Percentiles rank a stretch among this genome's conserved stretches.
These are phyloP conservation scores for Hypoxylon sp. DNA, from an alignment of 2,329 filamentous ascomycete genomes.

Conservation along the genomic window DNA sequence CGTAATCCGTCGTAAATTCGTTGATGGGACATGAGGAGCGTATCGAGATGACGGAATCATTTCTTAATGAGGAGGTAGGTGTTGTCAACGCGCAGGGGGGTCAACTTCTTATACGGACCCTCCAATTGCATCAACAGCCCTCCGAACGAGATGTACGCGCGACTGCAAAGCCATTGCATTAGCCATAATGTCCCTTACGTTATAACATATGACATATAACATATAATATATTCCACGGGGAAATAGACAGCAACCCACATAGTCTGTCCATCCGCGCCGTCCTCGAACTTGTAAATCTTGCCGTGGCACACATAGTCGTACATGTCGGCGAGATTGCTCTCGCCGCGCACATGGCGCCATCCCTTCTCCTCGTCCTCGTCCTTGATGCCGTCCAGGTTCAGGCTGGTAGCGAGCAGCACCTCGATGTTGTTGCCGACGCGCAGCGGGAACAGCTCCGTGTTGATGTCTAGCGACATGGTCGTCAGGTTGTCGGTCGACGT, in stretches of 20 bases:
- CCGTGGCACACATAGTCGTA: slow-evolving; percentile 92
- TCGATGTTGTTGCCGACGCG: slow-evolving; percentile 81
- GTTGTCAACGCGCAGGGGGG: slow-evolving; percentile 90
- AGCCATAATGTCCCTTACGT: slow-evolving; percentile 7
- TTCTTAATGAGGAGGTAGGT: slow-evolving; percentile 96
- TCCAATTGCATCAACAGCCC: slow-evolving; percentile 91
- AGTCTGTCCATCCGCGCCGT: slow-evolving; percentile 81
- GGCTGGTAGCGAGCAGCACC: slow-evolving; percentile 85
- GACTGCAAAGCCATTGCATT: slow-evolving; percentile 67
- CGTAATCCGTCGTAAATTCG: slow-evolving; percentile 34
- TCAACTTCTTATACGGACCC: slow-evolving; percentile 96
- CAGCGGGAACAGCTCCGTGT: slow-evolving; percentile 90
- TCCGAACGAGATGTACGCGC: slow-evolving; percentile 94
- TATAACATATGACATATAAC: slow-evolving; percentile 12
- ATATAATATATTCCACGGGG: no score
- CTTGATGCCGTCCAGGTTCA: slow-evolving; percentile 83
- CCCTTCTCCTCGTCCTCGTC: slow-evolving; percentile 66
- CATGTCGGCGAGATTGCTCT: slow-evolving; percentile 78
- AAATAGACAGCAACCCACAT: slow-evolving; percentile 85
- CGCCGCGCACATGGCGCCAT: slow-evolving; percentile 82
- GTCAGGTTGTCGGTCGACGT: slow-evolving; percentile 82
- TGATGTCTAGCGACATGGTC: slow-evolving; percentile 89
- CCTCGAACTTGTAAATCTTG: slow-evolving; percentile 91
- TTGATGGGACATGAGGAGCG: slow-evolving; percentile 6
- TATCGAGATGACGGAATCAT: slow-evolving; percentile 58